Percentiles rank a stretch among this genome's conserved stretches.
Conservation (phyloP, 2,329 filamentous ascomycete species). For the Alternaria postmessia region DNA sequence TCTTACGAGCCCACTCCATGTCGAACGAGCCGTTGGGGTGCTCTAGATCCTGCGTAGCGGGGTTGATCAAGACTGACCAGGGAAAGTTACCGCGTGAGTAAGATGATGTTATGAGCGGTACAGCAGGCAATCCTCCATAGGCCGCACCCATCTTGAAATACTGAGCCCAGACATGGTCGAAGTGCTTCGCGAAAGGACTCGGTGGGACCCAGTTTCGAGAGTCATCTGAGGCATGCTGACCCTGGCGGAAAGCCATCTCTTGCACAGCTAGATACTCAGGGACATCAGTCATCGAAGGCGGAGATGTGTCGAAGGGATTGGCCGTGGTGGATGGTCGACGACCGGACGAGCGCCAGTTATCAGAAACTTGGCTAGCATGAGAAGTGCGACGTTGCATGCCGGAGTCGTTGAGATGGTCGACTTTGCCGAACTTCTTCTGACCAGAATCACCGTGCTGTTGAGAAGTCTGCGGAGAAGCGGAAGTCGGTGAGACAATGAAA, state of each 20-base stretch:
- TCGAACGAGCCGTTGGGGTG: constrained; percentile 34
- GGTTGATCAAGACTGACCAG: constrained; percentile 38
- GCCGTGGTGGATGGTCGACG: constrained; percentile 6
- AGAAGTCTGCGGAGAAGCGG: constrained; percentile 5
- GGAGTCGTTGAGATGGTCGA: background rate
- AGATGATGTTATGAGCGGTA: constrained; percentile 3
- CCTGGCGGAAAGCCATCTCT: constrained; percentile 37
- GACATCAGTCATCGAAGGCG: constrained; percentile 23
- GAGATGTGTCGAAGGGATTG: background rate
- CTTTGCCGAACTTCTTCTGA: constrained; percentile 4
- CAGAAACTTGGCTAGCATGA: constrained; percentile 7
- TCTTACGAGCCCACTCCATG: constrained; percentile 20
- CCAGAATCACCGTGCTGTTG: constrained; percentile 12
- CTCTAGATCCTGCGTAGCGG: constrained; percentile 34
- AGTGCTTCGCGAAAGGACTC: constrained; percentile 28
- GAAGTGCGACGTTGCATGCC: constrained; percentile 10
- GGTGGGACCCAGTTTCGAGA: constrained; percentile 15
- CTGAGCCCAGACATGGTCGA: constrained; percentile 28
- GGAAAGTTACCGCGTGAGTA: constrained; percentile 24
- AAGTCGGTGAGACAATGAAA: background rate
- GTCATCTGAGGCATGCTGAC: constrained; percentile 24
- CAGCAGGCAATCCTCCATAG: constrained; percentile 13
- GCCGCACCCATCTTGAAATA: constrained; percentile 31
- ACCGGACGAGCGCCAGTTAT: constrained; percentile 8
- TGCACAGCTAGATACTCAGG: constrained; percentile 31